Conservation (phyloP, 192 early-diverging fungal genomes). For the Linnemannia exigua region DNA sequence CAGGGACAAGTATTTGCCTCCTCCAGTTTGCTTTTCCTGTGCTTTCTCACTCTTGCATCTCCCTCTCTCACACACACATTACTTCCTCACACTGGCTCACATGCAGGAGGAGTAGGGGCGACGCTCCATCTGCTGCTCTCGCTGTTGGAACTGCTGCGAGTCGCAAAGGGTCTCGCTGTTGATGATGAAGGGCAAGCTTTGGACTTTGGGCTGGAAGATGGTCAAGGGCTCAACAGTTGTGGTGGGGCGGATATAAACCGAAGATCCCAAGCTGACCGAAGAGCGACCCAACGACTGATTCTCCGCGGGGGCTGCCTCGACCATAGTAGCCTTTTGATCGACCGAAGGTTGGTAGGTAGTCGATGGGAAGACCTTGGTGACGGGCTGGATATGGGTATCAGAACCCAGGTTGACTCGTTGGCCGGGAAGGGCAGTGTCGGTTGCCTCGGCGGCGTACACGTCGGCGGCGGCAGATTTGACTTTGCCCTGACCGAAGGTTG, state of each 20-base stretch:
- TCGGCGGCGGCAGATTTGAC: constrained; percentile 27
- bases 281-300: constrained; percentile 25
- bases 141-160: not conserved
- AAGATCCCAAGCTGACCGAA: constrained; percentile 25
- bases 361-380: constrained; percentile 31
- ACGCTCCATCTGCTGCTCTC: not conserved
- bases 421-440: constrained; percentile 12
- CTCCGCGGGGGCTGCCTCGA: constrained; percentile 11
- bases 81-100: not conserved
- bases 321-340: constrained; percentile 31
- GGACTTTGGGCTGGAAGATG: constrained; percentile 41
- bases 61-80: not conserved
- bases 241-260: constrained; percentile 33
- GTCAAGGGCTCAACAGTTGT: constrained; percentile 44
- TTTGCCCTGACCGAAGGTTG: too few species aligned
- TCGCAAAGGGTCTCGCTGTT: constrained; percentile 22
- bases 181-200: constrained; percentile 38
- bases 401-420: constrained; percentile 30
- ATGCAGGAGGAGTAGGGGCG: not conserved
- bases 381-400: constrained; percentile 26
- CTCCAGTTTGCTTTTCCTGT: not conserved
- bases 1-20: not conserved
- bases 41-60: not conserved
- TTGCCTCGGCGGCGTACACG: constrained; percentile 13
- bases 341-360: constrained; percentile 41